These are phyloP conservation scores for Colletotrichum eremochloae DNA, from an alignment of 2,329 filamentous ascomycete genomes.

Conservation along the genomic window DNA sequence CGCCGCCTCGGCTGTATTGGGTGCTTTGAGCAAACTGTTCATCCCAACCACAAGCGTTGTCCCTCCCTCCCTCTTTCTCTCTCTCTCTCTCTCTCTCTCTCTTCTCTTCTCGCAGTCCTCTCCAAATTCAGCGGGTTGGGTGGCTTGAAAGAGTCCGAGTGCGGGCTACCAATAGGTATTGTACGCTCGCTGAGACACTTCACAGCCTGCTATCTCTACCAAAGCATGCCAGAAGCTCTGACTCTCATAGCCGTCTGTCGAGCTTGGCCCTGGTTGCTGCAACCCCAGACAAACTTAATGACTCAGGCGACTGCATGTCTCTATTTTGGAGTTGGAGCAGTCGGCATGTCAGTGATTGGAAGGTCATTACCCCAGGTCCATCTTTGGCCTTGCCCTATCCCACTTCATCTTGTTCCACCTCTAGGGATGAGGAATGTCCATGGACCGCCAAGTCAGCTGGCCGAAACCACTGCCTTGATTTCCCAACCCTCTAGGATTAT, in stretches of 20 bases:
- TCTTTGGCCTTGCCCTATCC: conserved; percentile 25
- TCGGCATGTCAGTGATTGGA: conserved; percentile 13
- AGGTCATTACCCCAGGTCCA: conserved; percentile 24
- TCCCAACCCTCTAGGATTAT: background rate
- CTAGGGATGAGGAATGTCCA: conserved; percentile 9
- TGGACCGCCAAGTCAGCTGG: conserved; percentile 18
- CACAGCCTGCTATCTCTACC: conserved; percentile 24
- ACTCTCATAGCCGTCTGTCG: conserved; percentile 12
- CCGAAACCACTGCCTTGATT: conserved; percentile 2
- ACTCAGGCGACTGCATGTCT: conserved; percentile 34
- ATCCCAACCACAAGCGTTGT: conserved; percentile 26
- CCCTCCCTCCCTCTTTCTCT: background rate
- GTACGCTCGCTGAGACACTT: conserved; percentile 9
- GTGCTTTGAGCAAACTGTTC: conserved; percentile 18
- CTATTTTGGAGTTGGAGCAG: conserved; percentile 4
- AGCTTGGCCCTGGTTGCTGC: conserved; percentile 20
- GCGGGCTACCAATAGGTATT: background rate
- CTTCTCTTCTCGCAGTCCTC: background rate
- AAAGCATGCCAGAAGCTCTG: conserved; percentile 36
- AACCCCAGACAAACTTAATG: conserved; percentile 38
- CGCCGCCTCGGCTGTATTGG: background rate
- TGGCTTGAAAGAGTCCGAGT: conserved; percentile 1
- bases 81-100: too few species aligned
- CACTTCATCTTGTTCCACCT: conserved; percentile 17
- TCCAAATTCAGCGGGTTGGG: background rate